A percentile compares a stretch with the other conserved stretches of the same genome.
Evolutionary conservation across 2,329 filamentous ascomycete genomes (phyloP).

Genomic region (Ascochyta viciae-villosae): DNA sequence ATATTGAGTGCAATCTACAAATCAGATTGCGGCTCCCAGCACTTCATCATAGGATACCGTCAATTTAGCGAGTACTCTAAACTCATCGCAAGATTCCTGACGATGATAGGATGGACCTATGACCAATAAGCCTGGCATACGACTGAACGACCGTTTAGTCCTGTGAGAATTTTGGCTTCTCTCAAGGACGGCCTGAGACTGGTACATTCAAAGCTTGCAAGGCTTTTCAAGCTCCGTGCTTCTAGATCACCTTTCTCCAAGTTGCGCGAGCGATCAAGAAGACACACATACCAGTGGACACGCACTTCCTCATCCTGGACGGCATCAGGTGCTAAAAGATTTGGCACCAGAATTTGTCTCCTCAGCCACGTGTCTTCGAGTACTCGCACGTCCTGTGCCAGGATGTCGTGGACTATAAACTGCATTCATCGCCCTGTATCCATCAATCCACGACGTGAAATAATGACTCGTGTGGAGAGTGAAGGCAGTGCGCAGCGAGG

Average conservation of each 20-base stretch:
- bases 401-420: conserved; percentile 24
- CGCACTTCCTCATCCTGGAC: background rate
- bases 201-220: conserved; percentile 14
- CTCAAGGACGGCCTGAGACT: conserved; percentile 9
- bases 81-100: no score
- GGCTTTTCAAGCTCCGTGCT: background rate
- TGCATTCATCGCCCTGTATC: background rate
- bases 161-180: background rate
- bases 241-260: conserved; percentile 2
- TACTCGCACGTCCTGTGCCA: conserved; percentile 32
- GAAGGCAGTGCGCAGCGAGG: background rate
- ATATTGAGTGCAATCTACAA: background rate
- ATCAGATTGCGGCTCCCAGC: no score
- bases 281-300: background rate
- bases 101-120: background rate
- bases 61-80: no score
- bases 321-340: conserved; percentile 22
- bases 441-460: no score
- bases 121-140: background rate
- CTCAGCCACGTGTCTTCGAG: conserved; percentile 32
- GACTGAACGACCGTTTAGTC: background rate
- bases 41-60: no score
- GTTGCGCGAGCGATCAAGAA: background rate
- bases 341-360: conserved; percentile 21
- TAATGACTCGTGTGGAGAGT: background rate